phyloP scores from a whole-genome alignment of 75 land plant species.

The Azolla pinnata region DNA sequence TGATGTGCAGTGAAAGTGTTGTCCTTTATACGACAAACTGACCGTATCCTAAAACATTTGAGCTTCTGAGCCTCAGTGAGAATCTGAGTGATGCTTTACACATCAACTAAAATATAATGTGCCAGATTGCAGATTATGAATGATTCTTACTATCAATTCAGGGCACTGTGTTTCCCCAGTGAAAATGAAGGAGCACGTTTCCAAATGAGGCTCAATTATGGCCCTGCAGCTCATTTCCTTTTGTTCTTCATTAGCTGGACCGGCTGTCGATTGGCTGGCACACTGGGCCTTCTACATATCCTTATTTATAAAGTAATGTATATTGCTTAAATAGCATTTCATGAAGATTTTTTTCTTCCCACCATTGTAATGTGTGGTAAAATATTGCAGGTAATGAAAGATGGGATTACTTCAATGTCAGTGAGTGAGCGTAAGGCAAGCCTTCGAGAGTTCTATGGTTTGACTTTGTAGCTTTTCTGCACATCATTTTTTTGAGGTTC shows the following conservation, averaged over 20 bases:
- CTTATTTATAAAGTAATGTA: slow-evolving; percentile 95
- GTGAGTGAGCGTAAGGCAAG: slow-evolving; percentile 79
- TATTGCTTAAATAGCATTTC: too few species aligned
- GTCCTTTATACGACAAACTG: too few species aligned
- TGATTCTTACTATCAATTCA: slow-evolving; percentile 18
- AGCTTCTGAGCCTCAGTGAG: background rate
- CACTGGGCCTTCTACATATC: slow-evolving; percentile 75
- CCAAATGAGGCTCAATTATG: slow-evolving; percentile 92
- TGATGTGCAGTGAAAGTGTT: too few species aligned
- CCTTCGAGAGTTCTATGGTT: slow-evolving; percentile 85
- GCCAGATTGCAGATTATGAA: background rate
- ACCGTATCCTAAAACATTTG: too few species aligned
- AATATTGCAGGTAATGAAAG: slow-evolving; percentile 49
- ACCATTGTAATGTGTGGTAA: too few species aligned
- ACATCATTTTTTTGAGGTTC: background rate
- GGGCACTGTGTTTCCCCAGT: slow-evolving; percentile 81
- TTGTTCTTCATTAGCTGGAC: slow-evolving; percentile 92
- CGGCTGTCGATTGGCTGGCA: slow-evolving; percentile 88
- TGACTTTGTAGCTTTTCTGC: too few species aligned
- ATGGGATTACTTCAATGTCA: slow-evolving; percentile 63
- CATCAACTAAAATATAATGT: background rate
- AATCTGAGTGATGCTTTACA: background rate
- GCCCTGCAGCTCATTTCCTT: slow-evolving; percentile 81
- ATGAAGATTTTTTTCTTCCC: background rate
- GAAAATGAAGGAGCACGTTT: slow-evolving; percentile 90